Evolutionary conservation across 345 rosid genomes (phyloP), one percentile per base, ranked within the genome.

Genomic region (Physaria fendleri): DNA sequence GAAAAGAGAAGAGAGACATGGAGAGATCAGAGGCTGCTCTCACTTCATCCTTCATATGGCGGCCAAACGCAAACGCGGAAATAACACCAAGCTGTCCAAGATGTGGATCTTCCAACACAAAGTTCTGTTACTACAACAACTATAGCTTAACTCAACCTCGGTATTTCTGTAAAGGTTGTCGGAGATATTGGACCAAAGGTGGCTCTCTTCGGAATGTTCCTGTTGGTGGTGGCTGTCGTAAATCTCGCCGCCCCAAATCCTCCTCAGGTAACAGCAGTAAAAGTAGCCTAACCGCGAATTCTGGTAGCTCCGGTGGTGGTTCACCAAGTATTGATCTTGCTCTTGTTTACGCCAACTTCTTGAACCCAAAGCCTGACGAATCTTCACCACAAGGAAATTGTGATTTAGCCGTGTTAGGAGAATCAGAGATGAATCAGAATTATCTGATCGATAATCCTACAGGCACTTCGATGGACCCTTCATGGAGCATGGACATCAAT

Each of bases 131-230:
- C 38, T 70, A 70, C 69, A 70, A 70, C 59, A 70, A 70, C 59
- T 70, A 70, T 48, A 70, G 74, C 55, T 65, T 70, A 15, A 63
- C 74, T 56, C 74, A 70, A 20, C 74, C 74, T 28, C 74, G 74
- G 3, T 70, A 70, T 69, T 63, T 70, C 47, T 70, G 74, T 65
- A 70, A 70, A 63, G 69, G 69, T 9, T 70, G 74, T 25, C 69
- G 74, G 5, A 63, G 74, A 56, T 70, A 70, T 21, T 70, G 74
- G 74, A 70, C 74, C 15, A 70, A 56, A 70, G 74, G 74, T 9
- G 74, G 69, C 0, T 70, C 74, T 4, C 65, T 70, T 27, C 69
- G 74, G 2, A 70, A 70, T 53, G 74, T 63, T 3, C 74, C 74
- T 23, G 65, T 70, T 6, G 74, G 74, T 0, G 74, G 74, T 47